Conservation (phyloP, 2,329 filamentous ascomycete genomes). For the Phoma sp. region DNA sequence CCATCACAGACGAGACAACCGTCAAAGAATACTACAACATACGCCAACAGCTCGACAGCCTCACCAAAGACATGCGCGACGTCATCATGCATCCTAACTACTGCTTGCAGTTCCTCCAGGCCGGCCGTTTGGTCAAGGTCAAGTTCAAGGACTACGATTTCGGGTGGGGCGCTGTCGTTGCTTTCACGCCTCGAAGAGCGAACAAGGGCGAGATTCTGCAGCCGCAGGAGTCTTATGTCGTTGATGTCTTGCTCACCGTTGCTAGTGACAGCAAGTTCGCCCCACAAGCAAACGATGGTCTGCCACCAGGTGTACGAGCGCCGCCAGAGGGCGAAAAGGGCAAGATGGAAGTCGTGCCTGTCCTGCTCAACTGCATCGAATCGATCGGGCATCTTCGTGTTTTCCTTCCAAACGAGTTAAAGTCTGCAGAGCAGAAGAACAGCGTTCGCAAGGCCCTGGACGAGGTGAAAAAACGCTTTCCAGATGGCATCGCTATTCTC, state of each 20-base stretch:
- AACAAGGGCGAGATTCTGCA: slow-evolving; percentile 70
- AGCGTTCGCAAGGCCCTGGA: slow-evolving; percentile 70
- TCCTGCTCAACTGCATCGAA: slow-evolving; percentile 84
- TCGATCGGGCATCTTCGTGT: slow-evolving; percentile 83
- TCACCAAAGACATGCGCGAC: slow-evolving; percentile 85
- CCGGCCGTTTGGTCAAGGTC: slow-evolving; percentile 86
- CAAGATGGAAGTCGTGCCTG: slow-evolving; percentile 82
- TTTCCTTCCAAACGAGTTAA: slow-evolving; percentile 79
- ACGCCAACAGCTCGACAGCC: slow-evolving; percentile 80
- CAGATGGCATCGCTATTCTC: slow-evolving; percentile 85
- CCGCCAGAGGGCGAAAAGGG: slow-evolving; percentile 67
- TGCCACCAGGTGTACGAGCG: slow-evolving; percentile 68
- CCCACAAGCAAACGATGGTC: slow-evolving; percentile 68
- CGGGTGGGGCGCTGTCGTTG: slow-evolving; percentile 90
- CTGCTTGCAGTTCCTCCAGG: slow-evolving; percentile 81
- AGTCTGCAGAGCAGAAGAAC: slow-evolving; percentile 70
- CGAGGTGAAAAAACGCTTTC: slow-evolving; percentile 86
- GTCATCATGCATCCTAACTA: slow-evolving; percentile 93
- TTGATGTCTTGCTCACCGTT: slow-evolving; percentile 78
- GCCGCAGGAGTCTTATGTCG: slow-evolving; percentile 78
- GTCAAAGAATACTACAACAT: slow-evolving; percentile 95
- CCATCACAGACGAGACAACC: slow-evolving; percentile 82
- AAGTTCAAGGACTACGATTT: slow-evolving; percentile 83
- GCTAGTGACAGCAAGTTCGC: slow-evolving; percentile 60
- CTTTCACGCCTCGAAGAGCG: slow-evolving; percentile 69